phyloP scores from a whole-genome alignment of 2,329 filamentous ascomycete species.

The Endoconidiophora laricicola region DNA sequence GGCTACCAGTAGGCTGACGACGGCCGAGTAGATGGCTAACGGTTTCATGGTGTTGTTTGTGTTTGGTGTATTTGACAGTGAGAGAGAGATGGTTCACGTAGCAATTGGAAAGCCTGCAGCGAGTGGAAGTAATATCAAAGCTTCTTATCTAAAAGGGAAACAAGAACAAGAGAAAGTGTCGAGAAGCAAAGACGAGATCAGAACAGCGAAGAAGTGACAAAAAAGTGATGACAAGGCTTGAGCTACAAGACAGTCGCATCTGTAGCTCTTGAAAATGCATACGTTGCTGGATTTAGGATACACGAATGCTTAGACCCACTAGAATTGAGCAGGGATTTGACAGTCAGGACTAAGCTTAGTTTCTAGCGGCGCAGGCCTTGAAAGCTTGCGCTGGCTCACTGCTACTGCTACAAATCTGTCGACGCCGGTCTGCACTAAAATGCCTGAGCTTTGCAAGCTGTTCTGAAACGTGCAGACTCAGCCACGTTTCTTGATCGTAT shows the following conservation, averaged over 20 bases:
- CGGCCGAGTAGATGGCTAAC: constrained; percentile 35
- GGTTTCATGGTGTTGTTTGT: constrained; percentile 22
- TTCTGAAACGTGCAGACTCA: not conserved
- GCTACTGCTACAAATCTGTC: constrained; percentile 1
- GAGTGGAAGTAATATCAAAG: not conserved
- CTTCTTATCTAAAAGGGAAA: not conserved
- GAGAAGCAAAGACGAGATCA: not conserved
- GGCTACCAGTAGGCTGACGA: constrained; percentile 39
- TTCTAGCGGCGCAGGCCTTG: not conserved
- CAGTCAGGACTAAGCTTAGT: not conserved
- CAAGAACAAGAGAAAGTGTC: not conserved
- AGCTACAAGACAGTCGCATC: constrained; percentile 7
- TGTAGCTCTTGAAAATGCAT: constrained; percentile 13
- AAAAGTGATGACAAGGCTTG: constrained; percentile 11
- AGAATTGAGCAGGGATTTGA: not conserved
- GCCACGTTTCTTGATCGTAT: not conserved
- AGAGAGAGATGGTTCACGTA: not conserved
- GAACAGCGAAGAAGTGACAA: constrained; percentile 11
- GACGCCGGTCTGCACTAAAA: not conserved
- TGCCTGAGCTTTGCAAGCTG: not conserved
- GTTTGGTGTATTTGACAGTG: not conserved
- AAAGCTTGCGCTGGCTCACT: constrained; percentile 4
- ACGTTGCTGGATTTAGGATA: constrained; percentile 19
- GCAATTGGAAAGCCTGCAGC: not conserved
- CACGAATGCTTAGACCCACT: constrained; percentile 1